A percentile compares a stretch with the other conserved stretches of the same genome.
Conservation (phyloP, 2,329 filamentous ascomycete species). For the Aureobasidium sp. region DNA sequence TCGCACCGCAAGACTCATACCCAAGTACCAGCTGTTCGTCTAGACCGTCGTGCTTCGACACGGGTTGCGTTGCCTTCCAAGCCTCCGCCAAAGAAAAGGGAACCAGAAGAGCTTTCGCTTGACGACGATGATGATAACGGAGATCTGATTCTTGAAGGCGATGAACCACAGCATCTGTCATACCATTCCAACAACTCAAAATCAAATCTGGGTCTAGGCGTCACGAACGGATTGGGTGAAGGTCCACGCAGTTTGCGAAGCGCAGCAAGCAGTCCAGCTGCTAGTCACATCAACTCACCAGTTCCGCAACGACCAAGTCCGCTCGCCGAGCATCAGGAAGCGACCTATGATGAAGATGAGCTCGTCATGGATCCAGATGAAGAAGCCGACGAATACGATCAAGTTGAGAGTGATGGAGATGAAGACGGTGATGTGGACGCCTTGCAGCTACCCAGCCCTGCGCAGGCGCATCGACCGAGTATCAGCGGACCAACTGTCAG, state of each 20-base stretch:
- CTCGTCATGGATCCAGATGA: conserved; percentile 17
- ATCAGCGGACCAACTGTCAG: conserved; percentile 15
- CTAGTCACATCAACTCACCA: conserved; percentile 16
- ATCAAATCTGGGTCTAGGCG: conserved; percentile 21
- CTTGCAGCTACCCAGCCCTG: conserved; percentile 21
- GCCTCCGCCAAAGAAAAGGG: conserved; percentile 13
- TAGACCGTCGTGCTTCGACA: conserved; percentile 29
- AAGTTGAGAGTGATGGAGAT: conserved; percentile 27
- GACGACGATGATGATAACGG: conserved; percentile 21
- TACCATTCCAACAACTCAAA: conserved; percentile 16
- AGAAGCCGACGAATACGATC: conserved; percentile 21
- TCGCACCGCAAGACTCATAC: background rate
- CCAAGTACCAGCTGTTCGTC: conserved; percentile 21
- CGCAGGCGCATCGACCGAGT: conserved; percentile 21
- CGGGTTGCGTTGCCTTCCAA: conserved; percentile 11
- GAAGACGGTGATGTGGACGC: conserved; percentile 28
- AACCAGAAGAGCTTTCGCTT: conserved; percentile 11
- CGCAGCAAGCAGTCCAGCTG: conserved; percentile 30
- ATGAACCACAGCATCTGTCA: conserved; percentile 13
- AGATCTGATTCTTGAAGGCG: conserved; percentile 28
- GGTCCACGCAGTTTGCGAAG: conserved; percentile 37
- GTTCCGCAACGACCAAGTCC: conserved; percentile 12
- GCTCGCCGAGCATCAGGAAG: conserved; percentile 6
- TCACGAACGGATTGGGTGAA: conserved; percentile 24
- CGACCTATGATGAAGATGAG: conserved; percentile 20